Percentiles rank a stretch among this genome's conserved stretches.
Evolutionary conservation across 306 rosid genomes (phyloP).

Genomic region (Cajanus cajan): DNA sequence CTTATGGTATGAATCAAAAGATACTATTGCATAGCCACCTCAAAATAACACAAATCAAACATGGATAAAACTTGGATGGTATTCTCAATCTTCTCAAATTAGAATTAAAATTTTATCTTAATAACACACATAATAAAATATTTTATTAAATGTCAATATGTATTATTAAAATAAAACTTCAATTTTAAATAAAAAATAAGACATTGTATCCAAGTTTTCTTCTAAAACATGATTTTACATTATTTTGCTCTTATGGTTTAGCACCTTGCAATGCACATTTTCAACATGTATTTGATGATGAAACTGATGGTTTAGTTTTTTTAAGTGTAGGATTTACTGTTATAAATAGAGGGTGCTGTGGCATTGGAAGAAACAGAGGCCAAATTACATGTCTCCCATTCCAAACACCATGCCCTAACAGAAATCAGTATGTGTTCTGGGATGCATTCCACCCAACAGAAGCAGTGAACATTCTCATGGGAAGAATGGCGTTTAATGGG

Average conservation of each 20-base stretch:
- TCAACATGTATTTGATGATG: not conserved
- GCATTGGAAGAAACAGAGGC: constrained; percentile 84
- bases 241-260: not conserved
- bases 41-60: not conserved
- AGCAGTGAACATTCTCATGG: constrained; percentile 75
- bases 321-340: constrained; percentile 53
- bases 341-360: constrained; percentile 78
- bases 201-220: too few species aligned
- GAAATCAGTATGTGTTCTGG: constrained; percentile 77
- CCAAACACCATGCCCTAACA: constrained; percentile 71
- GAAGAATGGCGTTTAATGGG: constrained; percentile 65
- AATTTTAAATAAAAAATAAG: too few species aligned
- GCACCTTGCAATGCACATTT: not conserved
- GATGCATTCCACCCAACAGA: constrained; percentile 95
- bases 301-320: not conserved
- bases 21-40: not conserved
- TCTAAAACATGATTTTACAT: not conserved
- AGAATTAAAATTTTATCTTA: too few species aligned
- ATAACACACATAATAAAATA: too few species aligned
- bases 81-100: too few species aligned
- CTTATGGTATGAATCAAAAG: constrained; percentile 49
- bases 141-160: too few species aligned
- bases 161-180: too few species aligned
- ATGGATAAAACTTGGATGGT: not conserved
- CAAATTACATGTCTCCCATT: constrained; percentile 87